Percentiles rank a stretch among this genome's conserved stretches.
Evolutionary conservation across 129 eudicot species (phyloP).

Genomic region (Smallanthus sonchifolius): DNA sequence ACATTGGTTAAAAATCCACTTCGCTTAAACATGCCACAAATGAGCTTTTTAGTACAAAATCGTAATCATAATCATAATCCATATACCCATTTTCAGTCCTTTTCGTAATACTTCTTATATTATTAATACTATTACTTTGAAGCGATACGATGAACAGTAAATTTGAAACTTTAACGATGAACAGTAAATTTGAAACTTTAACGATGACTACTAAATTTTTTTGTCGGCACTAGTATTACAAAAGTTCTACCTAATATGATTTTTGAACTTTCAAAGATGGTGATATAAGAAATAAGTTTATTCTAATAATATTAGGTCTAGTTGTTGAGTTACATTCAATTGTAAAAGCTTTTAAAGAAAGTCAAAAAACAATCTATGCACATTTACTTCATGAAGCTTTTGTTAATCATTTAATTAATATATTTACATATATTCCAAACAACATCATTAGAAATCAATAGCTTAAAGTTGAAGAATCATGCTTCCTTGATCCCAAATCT

Average conservation of each 20-base stretch:
- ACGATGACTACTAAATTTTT: background rate
- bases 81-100: background rate
- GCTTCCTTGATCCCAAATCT: conserved; percentile 41
- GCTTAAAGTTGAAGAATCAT: conserved; percentile 28
- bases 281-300: background rate
- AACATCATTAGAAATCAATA: conserved; percentile 21
- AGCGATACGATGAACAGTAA: background rate
- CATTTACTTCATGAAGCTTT: conserved; percentile 26
- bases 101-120: no score
- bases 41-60: background rate
- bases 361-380: conserved; percentile 16
- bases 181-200: background rate
- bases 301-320: background rate
- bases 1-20: background rate
- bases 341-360: conserved; percentile 9
- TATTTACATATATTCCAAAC: conserved; percentile 11
- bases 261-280: background rate
- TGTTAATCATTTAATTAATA: conserved; percentile 12
- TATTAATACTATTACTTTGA: background rate
- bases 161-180: background rate
- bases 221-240: background rate
- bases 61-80: background rate
- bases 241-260: background rate
- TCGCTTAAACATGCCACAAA: background rate
- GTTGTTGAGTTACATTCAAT: conserved; percentile 32